A percentile compares a stretch with the other conserved stretches of the same genome.
phyloP scores from a whole-genome alignment of 2,329 filamentous ascomycete genomes.

The Akanthomyces muscarius region DNA sequence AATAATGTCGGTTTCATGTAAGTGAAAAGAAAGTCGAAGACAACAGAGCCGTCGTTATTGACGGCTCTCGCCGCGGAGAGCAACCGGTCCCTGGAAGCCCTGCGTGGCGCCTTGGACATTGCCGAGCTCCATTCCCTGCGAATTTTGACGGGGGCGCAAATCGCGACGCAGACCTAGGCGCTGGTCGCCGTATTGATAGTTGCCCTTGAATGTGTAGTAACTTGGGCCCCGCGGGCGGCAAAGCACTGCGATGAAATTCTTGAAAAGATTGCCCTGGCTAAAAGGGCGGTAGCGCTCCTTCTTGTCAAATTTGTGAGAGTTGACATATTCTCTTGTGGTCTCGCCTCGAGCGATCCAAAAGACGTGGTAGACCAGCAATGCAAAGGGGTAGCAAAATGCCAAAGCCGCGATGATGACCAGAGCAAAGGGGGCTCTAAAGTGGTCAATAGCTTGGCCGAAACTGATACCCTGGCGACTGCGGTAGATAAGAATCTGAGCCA shows the following conservation, averaged over 20 bases:
- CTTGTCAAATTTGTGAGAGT: slow-evolving; percentile 91
- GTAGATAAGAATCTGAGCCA: slow-evolving; percentile 79
- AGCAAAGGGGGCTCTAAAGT: slow-evolving; percentile 77
- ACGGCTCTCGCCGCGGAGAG: slow-evolving; percentile 37
- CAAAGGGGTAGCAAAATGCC: slow-evolving; percentile 72
- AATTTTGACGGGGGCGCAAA: slow-evolving; percentile 43
- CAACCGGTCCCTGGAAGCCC: slow-evolving; percentile 54
- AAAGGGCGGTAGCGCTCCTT: slow-evolving; percentile 89
- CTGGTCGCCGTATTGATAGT: slow-evolving; percentile 77
- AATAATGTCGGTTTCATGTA: background rate
- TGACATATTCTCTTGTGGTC: slow-evolving; percentile 93
- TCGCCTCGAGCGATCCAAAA: slow-evolving; percentile 89
- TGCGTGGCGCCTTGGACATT: slow-evolving; percentile 44
- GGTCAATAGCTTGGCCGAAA: slow-evolving; percentile 64
- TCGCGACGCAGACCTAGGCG: slow-evolving; percentile 58
- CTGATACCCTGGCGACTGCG: slow-evolving; percentile 57
- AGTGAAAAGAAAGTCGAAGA: background rate
- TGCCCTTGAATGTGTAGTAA: slow-evolving; percentile 80
- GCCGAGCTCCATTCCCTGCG: slow-evolving; percentile 69
- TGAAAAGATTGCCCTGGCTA: slow-evolving; percentile 68
- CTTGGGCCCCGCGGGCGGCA: slow-evolving; percentile 80
- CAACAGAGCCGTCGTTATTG: slow-evolving; percentile 19
- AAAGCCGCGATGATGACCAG: slow-evolving; percentile 81
- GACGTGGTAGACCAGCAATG: slow-evolving; percentile 82
- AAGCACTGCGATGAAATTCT: slow-evolving; percentile 78